These are phyloP conservation scores for Cordyceps cateniannulata DNA, from an alignment of 2,329 filamentous ascomycete species.

Conservation along the genomic window DNA sequence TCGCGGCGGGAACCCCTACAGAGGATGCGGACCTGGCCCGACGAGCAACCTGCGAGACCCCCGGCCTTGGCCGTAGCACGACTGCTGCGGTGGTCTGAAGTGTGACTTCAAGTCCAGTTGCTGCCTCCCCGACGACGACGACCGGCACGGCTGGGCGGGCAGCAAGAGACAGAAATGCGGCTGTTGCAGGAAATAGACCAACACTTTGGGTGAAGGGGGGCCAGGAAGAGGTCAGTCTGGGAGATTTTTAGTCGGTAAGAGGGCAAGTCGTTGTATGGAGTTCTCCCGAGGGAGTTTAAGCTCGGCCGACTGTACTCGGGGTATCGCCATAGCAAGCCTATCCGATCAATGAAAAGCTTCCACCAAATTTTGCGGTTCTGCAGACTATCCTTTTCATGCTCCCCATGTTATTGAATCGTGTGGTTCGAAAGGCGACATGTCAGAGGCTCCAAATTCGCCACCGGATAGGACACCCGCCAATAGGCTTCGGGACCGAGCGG, in stretches of 20 bases:
- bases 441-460: not conserved
- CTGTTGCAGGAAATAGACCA: constrained; percentile 4
- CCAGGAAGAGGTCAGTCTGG: too few species aligned
- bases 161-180: not conserved
- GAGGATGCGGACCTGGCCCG: not conserved
- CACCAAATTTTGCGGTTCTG: not conserved
- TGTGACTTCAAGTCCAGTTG: not conserved
- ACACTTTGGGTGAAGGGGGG: too few species aligned
- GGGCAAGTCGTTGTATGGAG: constrained; percentile 5
- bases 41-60: not conserved
- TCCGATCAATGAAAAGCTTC: not conserved
- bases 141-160: not conserved
- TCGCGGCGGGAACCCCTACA: not conserved
- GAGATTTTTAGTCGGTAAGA: not conserved
- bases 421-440: not conserved
- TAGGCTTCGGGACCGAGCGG: not conserved
- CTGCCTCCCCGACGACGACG: constrained; percentile 10
- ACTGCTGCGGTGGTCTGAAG: constrained; percentile 11
- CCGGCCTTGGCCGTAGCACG: not conserved
- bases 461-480: not conserved
- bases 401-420: not conserved
- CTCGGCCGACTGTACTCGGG: not conserved
- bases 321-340: not conserved
- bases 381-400: not conserved
- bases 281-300: not conserved